These are phyloP conservation scores for Penicillium decumbens DNA, from an alignment of 2,329 filamentous ascomycete species.

Conservation along the genomic window DNA sequence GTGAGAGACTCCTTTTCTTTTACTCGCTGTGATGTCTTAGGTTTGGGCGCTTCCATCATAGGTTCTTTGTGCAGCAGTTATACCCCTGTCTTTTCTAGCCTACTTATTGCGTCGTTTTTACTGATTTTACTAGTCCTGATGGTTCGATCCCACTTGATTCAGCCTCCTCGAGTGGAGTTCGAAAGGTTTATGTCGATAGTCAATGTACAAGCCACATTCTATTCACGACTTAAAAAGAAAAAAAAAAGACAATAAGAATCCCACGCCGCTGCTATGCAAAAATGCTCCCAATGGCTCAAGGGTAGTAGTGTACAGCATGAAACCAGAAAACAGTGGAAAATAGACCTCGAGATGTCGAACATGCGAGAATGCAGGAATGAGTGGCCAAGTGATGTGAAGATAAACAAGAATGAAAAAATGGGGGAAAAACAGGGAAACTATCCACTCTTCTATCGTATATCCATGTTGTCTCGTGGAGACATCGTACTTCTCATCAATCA, in stretches of 20 bases:
- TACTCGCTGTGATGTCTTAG: too few species aligned
- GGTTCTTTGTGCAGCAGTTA: too few species aligned
- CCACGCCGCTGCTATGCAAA: constrained; percentile 25
- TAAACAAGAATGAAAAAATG: constrained; percentile 1
- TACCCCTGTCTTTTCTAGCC: too few species aligned
- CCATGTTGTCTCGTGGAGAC: not conserved
- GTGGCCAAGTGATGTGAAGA: constrained; percentile 1
- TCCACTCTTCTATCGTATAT: not conserved
- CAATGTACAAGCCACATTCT: constrained; percentile 17
- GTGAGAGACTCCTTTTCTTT: too few species aligned
- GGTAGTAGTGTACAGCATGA: constrained; percentile 18
- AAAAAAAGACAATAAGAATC: constrained; percentile 1
- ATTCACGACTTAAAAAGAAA: constrained; percentile 13
- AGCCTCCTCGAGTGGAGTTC: constrained; percentile 2
- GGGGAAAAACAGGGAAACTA: too few species aligned
- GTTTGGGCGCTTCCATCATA: too few species aligned
- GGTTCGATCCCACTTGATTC: constrained; percentile 18
- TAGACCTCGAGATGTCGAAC: constrained; percentile 3
- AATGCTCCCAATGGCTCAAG: constrained; percentile 11
- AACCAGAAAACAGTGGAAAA: constrained; percentile 9
- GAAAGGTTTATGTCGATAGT: constrained; percentile 6
- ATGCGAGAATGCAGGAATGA: constrained; percentile 4
- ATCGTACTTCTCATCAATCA: constrained; percentile 2
- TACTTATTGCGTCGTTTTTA: too few species aligned
- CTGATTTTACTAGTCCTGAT: too few species aligned